Percentiles rank a stretch among this genome's conserved stretches.
phyloP scores from a whole-genome alignment of 2,329 filamentous ascomycete species.

The Diaporthe helianthi region DNA sequence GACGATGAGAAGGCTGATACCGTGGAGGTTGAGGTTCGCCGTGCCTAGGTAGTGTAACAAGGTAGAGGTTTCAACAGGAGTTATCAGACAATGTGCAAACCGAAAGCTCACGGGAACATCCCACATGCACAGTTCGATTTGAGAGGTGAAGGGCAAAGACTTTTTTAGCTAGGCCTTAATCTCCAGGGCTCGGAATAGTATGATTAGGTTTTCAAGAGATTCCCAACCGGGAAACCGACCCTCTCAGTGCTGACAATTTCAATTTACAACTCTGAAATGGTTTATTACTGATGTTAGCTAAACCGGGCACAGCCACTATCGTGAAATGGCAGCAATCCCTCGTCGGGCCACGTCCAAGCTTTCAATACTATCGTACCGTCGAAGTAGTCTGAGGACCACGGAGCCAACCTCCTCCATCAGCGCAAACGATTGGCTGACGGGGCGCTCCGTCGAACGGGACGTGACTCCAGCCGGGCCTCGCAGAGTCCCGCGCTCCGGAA shows the following conservation, averaged over 20 bases:
- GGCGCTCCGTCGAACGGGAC: constrained; percentile 12
- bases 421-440: constrained; percentile 4
- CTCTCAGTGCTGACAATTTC: no score
- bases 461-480: background rate
- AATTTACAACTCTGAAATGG: background rate
- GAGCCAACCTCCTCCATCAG: constrained; percentile 10
- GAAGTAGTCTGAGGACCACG: background rate
- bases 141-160: no score
- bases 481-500: constrained; percentile 12
- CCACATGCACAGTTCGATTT: no score
- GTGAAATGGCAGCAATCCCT: constrained; percentile 12
- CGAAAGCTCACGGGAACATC: no score
- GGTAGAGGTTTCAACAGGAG: background rate
- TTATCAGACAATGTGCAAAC: no score
- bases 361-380: background rate
- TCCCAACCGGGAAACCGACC: background rate
- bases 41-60: background rate
- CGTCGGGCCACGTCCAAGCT: background rate
- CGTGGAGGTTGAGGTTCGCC: background rate
- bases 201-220: no score
- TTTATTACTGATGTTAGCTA: background rate
- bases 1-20: background rate
- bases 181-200: no score
- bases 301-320: background rate
- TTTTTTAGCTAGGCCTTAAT: no score